A percentile compares a stretch with the other conserved stretches of the same genome.
Evolutionary conservation across 2,329 filamentous ascomycete genomes (phyloP).

Genomic region (Aspergillus melleus): DNA sequence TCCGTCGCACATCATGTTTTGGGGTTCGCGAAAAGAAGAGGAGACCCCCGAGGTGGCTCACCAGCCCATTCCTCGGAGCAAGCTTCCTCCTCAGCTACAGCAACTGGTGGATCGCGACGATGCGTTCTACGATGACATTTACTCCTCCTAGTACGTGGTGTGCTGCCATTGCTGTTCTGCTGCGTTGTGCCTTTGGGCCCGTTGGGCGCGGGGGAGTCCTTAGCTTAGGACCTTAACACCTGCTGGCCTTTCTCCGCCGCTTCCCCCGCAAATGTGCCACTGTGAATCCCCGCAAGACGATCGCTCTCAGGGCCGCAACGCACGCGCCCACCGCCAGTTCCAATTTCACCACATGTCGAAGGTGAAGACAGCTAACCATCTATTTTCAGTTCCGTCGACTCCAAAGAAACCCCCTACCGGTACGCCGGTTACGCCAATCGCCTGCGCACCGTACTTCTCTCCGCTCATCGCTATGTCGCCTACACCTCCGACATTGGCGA

Average conservation of each 20-base stretch:
- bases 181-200: background rate
- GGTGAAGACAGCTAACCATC: conserved; percentile 9
- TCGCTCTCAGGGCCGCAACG: conserved; percentile 1
- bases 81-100: conserved; percentile 57
- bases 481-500: conserved; percentile 97
- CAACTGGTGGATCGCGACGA: conserved; percentile 63
- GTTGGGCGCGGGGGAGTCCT: background rate
- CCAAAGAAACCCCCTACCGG: conserved; percentile 80
- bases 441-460: conserved; percentile 80
- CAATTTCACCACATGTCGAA: conserved; percentile 1
- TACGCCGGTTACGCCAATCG: conserved; percentile 92
- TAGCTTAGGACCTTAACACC: too few relatives aligned
- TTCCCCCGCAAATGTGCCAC: conserved; percentile 2
- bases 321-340: background rate
- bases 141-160: conserved; percentile 71
- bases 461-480: conserved; percentile 91
- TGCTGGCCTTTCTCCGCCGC: background rate
- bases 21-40: conserved; percentile 29
- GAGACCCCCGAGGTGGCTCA: conserved; percentile 21
- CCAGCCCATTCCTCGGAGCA: conserved; percentile 49
- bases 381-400: conserved; percentile 64
- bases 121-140: conserved; percentile 73
- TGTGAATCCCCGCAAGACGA: background rate
- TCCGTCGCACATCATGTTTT: conserved; percentile 24
- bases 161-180: background rate